Percentiles rank a stretch among this genome's conserved stretches.
Conservation (phyloP, 305 asterid genomes). For the Rubia tinctorum region DNA sequence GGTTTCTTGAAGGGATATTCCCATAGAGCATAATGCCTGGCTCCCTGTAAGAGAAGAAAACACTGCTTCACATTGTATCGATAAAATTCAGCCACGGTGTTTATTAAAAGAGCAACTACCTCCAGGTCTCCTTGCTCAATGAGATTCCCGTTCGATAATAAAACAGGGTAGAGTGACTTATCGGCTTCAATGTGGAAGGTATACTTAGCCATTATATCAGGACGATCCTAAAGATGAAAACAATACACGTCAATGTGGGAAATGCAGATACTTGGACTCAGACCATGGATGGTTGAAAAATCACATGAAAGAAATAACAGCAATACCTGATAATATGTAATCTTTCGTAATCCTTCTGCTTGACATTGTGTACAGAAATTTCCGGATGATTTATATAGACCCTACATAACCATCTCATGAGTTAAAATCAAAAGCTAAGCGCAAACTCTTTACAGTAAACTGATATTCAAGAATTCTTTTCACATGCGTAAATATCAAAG, state of each 20-base stretch:
- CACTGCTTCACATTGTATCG: background rate
- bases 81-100: background rate
- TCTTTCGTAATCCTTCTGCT: constrained; percentile 90
- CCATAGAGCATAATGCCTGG: constrained; percentile 71
- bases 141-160: constrained; percentile 83
- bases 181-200: constrained; percentile 84
- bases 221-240: constrained; percentile 64
- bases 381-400: constrained; percentile 85
- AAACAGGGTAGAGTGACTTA: constrained; percentile 77
- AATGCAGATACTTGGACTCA: background rate
- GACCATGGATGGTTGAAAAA: background rate
- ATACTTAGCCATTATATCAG: constrained; percentile 88
- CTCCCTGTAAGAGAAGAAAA: constrained; percentile 48
- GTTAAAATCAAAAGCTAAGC: background rate
- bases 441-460: background rate
- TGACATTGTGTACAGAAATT: constrained; percentile 96
- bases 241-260: constrained; percentile 20
- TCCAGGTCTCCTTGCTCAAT: constrained; percentile 76
- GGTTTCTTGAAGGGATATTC: constrained; percentile 93
- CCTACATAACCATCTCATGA: constrained; percentile 40
- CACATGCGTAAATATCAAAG: background rate
- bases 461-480: background rate
- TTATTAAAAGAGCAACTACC: constrained; percentile 30
- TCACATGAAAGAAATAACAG: background rate
- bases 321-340: constrained; percentile 80